phyloP scores from a whole-genome alignment of 2,329 filamentous ascomycete species.

The Penicillium sp. region DNA sequence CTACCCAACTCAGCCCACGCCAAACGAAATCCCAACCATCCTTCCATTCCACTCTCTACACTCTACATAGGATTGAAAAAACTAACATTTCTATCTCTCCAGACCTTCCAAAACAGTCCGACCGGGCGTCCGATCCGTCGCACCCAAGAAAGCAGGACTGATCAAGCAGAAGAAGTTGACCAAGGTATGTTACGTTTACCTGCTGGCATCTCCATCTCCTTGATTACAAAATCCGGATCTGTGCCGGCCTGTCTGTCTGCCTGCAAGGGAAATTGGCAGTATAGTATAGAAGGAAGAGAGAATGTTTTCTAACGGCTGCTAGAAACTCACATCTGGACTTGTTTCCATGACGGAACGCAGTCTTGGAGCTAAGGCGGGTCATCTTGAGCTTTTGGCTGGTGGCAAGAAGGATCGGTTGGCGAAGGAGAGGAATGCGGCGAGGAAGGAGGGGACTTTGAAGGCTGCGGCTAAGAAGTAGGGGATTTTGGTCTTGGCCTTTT shows the following conservation, averaged over 20 bases:
- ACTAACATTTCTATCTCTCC: not conserved
- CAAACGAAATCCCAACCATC: too few relatives aligned
- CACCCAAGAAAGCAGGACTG: slow-evolving; percentile 61
- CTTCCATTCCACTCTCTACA: too few relatives aligned
- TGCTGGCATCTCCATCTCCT: not conserved
- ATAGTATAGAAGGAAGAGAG: not conserved
- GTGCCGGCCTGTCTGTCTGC: too few relatives aligned
- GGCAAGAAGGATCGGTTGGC: slow-evolving; percentile 59
- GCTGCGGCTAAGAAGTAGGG: slow-evolving; percentile 3
- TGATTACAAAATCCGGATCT: too few relatives aligned
- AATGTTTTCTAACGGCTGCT: not conserved
- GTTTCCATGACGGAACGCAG: slow-evolving; percentile 63
- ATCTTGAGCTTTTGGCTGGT: slow-evolving; percentile 64
- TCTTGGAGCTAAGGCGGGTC: slow-evolving; percentile 63
- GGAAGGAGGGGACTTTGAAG: slow-evolving; percentile 24
- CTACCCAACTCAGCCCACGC: too few relatives aligned
- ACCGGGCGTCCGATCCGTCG: slow-evolving; percentile 60
- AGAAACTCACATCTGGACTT: slow-evolving; percentile 61
- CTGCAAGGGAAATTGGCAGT: not conserved
- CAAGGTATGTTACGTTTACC: slow-evolving; percentile 46
- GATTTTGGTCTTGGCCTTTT: not conserved
- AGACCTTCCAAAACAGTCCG: slow-evolving; percentile 47
- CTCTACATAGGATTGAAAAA: not conserved
- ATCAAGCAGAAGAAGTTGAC: slow-evolving; percentile 60
- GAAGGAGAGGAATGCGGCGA: slow-evolving; percentile 36